These are phyloP conservation scores for Phaeosphaeriaceae sp. DNA, from an alignment of 2,329 filamentous ascomycete genomes.

Conservation along the genomic window DNA sequence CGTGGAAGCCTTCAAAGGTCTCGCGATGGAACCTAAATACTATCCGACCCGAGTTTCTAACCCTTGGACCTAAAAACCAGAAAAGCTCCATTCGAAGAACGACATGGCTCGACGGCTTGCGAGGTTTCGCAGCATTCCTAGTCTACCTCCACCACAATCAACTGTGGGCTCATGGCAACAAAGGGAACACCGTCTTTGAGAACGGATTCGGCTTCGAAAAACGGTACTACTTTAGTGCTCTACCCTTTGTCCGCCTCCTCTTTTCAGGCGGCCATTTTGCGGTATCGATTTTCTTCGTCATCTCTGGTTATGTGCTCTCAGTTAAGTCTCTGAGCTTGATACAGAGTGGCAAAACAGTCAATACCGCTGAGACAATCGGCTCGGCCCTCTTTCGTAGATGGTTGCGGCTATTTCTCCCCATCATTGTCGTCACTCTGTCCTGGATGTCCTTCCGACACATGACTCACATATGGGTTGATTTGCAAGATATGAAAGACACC, in stretches of 20 bases:
- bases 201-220: constrained; percentile 40
- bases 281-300: constrained; percentile 61
- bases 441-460: constrained; percentile 61
- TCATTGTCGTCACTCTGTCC: constrained; percentile 62
- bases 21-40: constrained; percentile 39
- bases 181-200: constrained; percentile 55
- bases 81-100: constrained; percentile 34
- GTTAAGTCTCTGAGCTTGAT: constrained; percentile 54
- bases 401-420: constrained; percentile 58
- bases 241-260: constrained; percentile 55
- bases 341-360: constrained; percentile 49
- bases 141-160: constrained; percentile 66
- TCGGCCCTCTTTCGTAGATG: constrained; percentile 60
- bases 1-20: constrained; percentile 35
- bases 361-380: constrained; percentile 52
- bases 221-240: constrained; percentile 36
- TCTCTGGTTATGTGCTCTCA: constrained; percentile 61
- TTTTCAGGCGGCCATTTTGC: constrained; percentile 60
- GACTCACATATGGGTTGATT: constrained; percentile 42
- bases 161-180: constrained; percentile 54
- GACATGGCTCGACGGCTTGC: constrained; percentile 64
- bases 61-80: constrained; percentile 20
- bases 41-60: constrained; percentile 41
- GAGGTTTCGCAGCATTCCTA: constrained; percentile 70
- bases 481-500: constrained; percentile 59